Evolutionary conservation across 2,329 filamentous ascomycete genomes (phyloP).

Genomic region (Sporothrix pallida): DNA sequence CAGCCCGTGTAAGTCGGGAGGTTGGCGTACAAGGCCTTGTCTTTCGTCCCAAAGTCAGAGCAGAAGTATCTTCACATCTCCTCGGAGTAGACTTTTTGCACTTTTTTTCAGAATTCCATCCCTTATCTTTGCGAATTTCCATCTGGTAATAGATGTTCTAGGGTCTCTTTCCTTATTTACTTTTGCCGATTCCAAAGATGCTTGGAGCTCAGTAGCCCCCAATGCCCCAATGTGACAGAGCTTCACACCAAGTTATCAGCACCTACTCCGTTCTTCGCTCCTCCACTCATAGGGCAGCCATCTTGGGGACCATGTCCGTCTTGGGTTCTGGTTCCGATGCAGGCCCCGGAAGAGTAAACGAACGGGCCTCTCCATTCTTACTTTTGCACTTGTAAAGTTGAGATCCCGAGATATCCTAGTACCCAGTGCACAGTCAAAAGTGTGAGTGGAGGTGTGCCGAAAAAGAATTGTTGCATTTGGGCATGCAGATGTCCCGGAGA

Average conservation of each 20-base stretch:
- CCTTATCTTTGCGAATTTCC: not conserved
- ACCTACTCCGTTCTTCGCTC: too few relatives aligned
- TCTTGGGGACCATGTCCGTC: not conserved
- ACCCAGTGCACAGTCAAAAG: slow-evolving; percentile 36
- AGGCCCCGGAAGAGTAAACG: not conserved
- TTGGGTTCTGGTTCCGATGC: slow-evolving; percentile 19
- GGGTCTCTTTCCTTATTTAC: not conserved
- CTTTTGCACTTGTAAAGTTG: not conserved
- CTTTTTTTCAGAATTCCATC: too few relatives aligned
- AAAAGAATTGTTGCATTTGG: too few relatives aligned
- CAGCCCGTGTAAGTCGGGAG: too few relatives aligned
- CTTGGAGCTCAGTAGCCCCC: not conserved
- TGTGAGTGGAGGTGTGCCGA: not conserved
- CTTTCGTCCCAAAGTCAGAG: too few relatives aligned
- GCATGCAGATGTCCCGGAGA: too few relatives aligned
- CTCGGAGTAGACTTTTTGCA: too few relatives aligned
- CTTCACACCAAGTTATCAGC: not conserved
- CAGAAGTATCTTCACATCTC: too few relatives aligned
- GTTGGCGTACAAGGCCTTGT: too few relatives aligned
- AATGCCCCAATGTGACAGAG: not conserved
- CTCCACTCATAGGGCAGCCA: slow-evolving; percentile 2
- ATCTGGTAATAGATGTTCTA: not conserved
- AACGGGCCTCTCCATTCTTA: not conserved
- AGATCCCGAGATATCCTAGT: too few relatives aligned
- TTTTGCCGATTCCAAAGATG: not conserved